Base-by-base conservation (phyloP, 139 green algal genomes). In the Klebsormidium nitens region DNA sequence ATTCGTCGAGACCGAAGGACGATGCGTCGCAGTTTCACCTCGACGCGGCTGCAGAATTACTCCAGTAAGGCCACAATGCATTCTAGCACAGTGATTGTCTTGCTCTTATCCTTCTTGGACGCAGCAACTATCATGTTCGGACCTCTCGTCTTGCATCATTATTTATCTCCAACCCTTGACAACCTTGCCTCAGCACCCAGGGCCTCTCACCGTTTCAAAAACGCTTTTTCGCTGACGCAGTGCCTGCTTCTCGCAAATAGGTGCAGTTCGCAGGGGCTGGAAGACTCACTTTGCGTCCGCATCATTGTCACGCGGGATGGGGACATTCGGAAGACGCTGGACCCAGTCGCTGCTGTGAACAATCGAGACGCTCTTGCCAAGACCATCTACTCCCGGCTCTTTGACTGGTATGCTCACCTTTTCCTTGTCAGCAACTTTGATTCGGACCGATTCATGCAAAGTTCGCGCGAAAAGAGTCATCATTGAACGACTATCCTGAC, bases 301-400 rank as follows among this genome's bases (percentile, higher is more conserved):
- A 96, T 89, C 0, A 83, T 93, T 37, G 81, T 93, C 37, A 97
- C 91, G 31, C 74, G 74, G 2, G 94, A 97, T 47, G 93, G 83
- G 82, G 66, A 50, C 23, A 97, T 98, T 69, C 83, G 92, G 32
- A 91, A 81, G 59, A 91, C 91, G 14, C 82, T 97, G 40, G 81
- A 90, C 66, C 81, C 84, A 0, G 77, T 82, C 26, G 88, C 91
- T 17, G 91, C 95, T 1, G 61, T 67, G 17, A 85, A 95, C 72
- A 96, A 87, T 67, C 74, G 76, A 19, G 77, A 84, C 56, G 42
- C 75, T 3, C 76, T 84, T 4, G 67, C 77, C 29, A 84, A 79
- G 49, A 62, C 59, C 28, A 56, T 84, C 5, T 83, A 83, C 70
- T 31, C 67, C 14, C 31, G 36, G 38, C 62, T 83, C 17, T 83